phyloP scores from a whole-genome alignment of 106 monocot genomes.

The Dendrobium officinale region DNA sequence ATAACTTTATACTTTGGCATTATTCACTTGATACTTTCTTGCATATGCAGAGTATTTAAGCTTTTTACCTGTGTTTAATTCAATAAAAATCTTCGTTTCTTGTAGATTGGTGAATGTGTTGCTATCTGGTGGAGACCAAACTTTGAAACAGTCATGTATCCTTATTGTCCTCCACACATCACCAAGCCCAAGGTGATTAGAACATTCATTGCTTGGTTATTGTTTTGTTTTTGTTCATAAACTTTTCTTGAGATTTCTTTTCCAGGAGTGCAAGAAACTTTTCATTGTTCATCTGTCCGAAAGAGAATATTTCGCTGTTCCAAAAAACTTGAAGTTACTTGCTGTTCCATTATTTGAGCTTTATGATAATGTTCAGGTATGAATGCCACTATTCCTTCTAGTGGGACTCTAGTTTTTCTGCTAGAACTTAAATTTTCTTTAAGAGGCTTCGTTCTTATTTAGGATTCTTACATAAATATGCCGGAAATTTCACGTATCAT shows the following conservation, averaged over 20 bases:
- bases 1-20: not conserved
- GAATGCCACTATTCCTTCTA: slow-evolving; percentile 1
- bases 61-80: not conserved
- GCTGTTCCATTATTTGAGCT: slow-evolving; percentile 99
- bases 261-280: slow-evolving; percentile 96
- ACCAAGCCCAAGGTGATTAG: slow-evolving; percentile 82
- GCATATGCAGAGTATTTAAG: not conserved
- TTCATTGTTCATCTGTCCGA: slow-evolving; percentile 90
- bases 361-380: slow-evolving; percentile 98
- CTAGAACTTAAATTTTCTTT: not conserved
- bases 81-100: not conserved
- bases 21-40: not conserved
- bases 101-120: slow-evolving; percentile 96
- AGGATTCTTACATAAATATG: not conserved
- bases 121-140: slow-evolving; percentile 99
- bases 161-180: slow-evolving; percentile 97
- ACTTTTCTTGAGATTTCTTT: not conserved
- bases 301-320: slow-evolving; percentile 95
- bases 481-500: not conserved
- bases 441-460: not conserved
- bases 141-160: slow-evolving; percentile 98
- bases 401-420: not conserved
- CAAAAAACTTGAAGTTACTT: slow-evolving; percentile 93
- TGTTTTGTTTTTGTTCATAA: slow-evolving; percentile 5
- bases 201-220: not conserved